Percentiles rank a stretch among this genome's conserved stretches.
Evolutionary conservation across 306 rosid species (phyloP).

Genomic region (Rosa persica): DNA sequence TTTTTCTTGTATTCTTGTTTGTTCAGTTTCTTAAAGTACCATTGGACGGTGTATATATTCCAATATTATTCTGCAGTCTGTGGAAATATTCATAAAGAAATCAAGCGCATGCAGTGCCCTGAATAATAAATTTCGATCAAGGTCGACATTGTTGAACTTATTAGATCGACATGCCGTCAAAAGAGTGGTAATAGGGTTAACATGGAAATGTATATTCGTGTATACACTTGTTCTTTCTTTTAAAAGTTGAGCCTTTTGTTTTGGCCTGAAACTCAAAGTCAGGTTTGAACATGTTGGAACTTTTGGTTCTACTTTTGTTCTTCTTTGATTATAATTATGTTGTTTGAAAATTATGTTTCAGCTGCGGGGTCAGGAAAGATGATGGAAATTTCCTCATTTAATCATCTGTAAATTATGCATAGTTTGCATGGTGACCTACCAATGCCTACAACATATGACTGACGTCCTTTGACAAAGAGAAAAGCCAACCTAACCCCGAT

Average conservation of each 20-base stretch:
- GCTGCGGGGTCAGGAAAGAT: conserved; percentile 13
- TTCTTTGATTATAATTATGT: conserved; percentile 13
- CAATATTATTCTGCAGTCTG: neutral
- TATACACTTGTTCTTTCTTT: neutral
- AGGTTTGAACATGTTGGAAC: neutral
- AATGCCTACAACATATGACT: neutral
- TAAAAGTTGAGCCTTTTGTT: conserved; percentile 8
- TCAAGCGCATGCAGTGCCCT: neutral
- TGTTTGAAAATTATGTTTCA: neutral
- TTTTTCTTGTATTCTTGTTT: neutral
- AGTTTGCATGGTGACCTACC: conserved; percentile 5
- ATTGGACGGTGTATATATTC: neutral
- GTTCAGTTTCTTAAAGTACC: conserved; percentile 4
- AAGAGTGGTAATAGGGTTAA: neutral
- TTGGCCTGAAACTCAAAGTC: neutral
- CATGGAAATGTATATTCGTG: neutral
- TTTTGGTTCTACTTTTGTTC: conserved; percentile 4
- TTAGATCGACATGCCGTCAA: neutral
- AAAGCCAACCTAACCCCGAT: neutral
- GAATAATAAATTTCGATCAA: neutral
- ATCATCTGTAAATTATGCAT: neutral
- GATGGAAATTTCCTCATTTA: conserved; percentile 23
- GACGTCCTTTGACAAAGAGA: neutral
- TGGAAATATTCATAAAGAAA: neutral
- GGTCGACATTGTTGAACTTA: conserved; percentile 31